Evolutionary conservation across 1,284 basidiomycete genomes (phyloP).

Genomic region (Moniliophthora roreri): DNA sequence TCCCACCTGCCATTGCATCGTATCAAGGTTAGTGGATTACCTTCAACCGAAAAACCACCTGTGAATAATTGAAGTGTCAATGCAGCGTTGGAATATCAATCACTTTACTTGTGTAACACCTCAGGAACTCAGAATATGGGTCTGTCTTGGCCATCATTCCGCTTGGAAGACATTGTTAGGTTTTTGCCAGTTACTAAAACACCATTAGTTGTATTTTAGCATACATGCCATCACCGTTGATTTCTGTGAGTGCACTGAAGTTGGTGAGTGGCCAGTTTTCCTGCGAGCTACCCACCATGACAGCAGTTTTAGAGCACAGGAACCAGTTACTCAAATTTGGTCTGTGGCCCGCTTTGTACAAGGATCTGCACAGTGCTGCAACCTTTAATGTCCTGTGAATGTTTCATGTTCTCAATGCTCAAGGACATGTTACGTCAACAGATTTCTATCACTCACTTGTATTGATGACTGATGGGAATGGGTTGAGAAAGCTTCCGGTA

Average conservation of each 20-base stretch:
- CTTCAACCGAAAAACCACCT: too few species aligned
- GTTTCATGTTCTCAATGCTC: constrained; percentile 16
- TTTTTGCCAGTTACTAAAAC: not conserved
- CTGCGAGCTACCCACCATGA: not conserved
- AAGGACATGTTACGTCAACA: constrained; percentile 5
- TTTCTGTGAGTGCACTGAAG: constrained; percentile 9
- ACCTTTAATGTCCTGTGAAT: constrained; percentile 13
- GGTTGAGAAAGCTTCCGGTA: not conserved
- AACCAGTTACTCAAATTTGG: not conserved
- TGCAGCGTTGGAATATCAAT: too few species aligned
- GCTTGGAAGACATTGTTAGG: constrained; percentile 2
- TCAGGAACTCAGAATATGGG: not conserved
- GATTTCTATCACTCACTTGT: constrained; percentile 18
- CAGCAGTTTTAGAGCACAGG: not conserved
- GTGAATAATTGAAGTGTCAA: too few species aligned
- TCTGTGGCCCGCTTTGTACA: constrained; percentile 2
- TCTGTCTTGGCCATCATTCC: constrained; percentile 14
- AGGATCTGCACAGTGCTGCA: constrained; percentile 7
- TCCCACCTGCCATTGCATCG: too few species aligned
- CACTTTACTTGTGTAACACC: too few species aligned
- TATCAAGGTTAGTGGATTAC: too few species aligned
- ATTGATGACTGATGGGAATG: constrained; percentile 4
- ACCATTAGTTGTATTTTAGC: constrained; percentile 9
- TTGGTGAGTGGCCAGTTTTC: not conserved
- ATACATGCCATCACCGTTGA: constrained; percentile 8